Conservation (phyloP, 176 grass and related monocot species). For the Puya raimondii region DNA sequence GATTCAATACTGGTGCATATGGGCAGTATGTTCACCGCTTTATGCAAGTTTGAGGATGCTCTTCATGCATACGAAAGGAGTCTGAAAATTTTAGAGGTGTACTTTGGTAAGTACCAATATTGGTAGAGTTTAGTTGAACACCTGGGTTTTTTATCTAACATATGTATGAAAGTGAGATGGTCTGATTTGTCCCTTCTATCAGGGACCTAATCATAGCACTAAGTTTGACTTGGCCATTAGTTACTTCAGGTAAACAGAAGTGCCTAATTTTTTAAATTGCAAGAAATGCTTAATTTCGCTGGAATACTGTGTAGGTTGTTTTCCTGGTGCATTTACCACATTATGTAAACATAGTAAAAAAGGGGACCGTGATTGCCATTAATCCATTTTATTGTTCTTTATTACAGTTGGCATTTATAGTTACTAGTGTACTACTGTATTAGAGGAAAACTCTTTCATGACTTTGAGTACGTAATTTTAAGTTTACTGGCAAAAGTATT, state of each 20-base stretch:
- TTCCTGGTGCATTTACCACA: too few relatives aligned
- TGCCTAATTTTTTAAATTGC: too few relatives aligned
- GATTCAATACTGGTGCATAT: conserved; percentile 32
- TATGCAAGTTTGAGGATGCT: conserved; percentile 31
- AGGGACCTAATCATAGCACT: not conserved
- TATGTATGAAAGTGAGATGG: not conserved
- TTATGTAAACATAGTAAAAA: too few relatives aligned
- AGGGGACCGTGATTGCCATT: too few relatives aligned
- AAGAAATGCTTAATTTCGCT: too few relatives aligned
- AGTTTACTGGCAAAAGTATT: not conserved
- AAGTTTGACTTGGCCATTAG: not conserved
- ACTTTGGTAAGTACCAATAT: conserved; percentile 21
- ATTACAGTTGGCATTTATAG: too few relatives aligned
- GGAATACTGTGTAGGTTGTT: too few relatives aligned
- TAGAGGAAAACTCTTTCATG: too few relatives aligned
- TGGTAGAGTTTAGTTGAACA: not conserved
- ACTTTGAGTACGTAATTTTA: too few relatives aligned
- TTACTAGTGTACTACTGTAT: too few relatives aligned
- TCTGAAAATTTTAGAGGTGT: conserved; percentile 25
- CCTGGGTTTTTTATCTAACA: not conserved
- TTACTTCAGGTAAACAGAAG: too few relatives aligned
- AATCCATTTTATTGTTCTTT: too few relatives aligned
- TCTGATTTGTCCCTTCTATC: not conserved
- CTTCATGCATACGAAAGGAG: conserved; percentile 29
- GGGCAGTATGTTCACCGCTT: conserved; percentile 27